These are phyloP conservation scores for Allodekkera sacchari DNA, from an alignment of 805 yeast species.

Conservation along the genomic window DNA sequence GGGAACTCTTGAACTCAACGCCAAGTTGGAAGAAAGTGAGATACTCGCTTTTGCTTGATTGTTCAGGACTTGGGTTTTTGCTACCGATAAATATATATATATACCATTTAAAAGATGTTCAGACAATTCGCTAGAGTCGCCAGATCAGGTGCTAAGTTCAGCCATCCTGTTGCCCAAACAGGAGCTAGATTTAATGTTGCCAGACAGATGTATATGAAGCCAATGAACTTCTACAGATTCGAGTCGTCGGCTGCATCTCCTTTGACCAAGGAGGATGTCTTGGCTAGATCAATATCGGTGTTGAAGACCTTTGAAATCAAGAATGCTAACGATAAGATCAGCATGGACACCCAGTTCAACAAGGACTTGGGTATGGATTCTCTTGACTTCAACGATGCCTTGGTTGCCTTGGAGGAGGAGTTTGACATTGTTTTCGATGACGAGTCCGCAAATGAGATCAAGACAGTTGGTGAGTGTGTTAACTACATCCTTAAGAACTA, in stretches of 20 bases:
- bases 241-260: constrained; percentile 43
- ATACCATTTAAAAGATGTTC: too few species aligned
- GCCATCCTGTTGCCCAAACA: constrained; percentile 4
- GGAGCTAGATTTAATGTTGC: constrained; percentile 5
- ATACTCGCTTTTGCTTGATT: too few species aligned
- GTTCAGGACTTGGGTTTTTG: too few species aligned
- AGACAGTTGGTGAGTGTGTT: constrained; percentile 53
- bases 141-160: not conserved
- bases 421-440: constrained; percentile 39
- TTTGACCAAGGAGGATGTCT: constrained; percentile 69
- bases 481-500: constrained; percentile 37
- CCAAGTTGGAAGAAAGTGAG: too few species aligned
- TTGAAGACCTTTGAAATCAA: constrained; percentile 43
- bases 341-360: constrained; percentile 39
- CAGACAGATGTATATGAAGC: constrained; percentile 5
- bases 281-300: constrained; percentile 75
- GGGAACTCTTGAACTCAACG: too few species aligned
- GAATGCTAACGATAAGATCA: constrained; percentile 18
- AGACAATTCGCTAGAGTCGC: constrained; percentile 17
- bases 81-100: too few species aligned
- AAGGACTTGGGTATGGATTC: constrained; percentile 86
- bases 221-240: constrained; percentile 16
- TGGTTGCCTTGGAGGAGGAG: constrained; percentile 94
- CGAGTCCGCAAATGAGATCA: constrained; percentile 47
- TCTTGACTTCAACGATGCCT: constrained; percentile 88